Base-by-base conservation (phyloP, 805 yeast genomes). In the Novakomyces olei region DNA sequence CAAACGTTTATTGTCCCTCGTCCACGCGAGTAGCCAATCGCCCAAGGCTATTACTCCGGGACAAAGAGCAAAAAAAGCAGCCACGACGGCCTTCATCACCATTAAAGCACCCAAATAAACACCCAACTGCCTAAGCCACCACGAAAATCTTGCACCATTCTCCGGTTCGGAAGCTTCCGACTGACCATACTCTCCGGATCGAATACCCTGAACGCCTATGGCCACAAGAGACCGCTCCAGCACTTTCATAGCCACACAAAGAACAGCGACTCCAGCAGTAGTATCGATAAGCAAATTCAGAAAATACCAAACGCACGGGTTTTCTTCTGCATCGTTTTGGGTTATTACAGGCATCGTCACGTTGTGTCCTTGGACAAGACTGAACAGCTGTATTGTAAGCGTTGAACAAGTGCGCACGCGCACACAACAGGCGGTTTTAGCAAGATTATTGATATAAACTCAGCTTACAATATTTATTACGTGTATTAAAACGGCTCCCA, bases 401-500 rank as follows among this genome's bases (percentile, higher is more conserved):
- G n/a, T 12, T 12, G n/a, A 3, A 10, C 25, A 3, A 10, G n/a
- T 2, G n/a, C 25, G 3, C 25, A 10, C 25, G 3, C 25, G 2
- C 25, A n/a, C 25, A 2, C 3, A 10, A 3, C 25, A 10, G n/a
- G 25, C 25, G 12, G n/a, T 12, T 12, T 22, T 12, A 10, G 9
- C 25, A 22, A 22, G 12, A 10, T 12, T 12, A 10, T 12, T 12
- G 3, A 22, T 12, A 2, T 12, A 10, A 19, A 79, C 36, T 5
- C 80, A 64, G 25, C 93, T 74, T 28, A 79, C 55, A 9, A 85
- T 61, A 44, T 85, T 85, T 46, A 83, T 55, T 5, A 75, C 57
- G 48, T 85, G 98, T 2, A 85, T 65, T 1, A 83, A 79, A 18
- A 77, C 50, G 0, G 96, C 80, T 0, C 96, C 98, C 15, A 79